Base-by-base conservation (phyloP, 805 yeast genomes). In the Lachancea dasiensis region DNA sequence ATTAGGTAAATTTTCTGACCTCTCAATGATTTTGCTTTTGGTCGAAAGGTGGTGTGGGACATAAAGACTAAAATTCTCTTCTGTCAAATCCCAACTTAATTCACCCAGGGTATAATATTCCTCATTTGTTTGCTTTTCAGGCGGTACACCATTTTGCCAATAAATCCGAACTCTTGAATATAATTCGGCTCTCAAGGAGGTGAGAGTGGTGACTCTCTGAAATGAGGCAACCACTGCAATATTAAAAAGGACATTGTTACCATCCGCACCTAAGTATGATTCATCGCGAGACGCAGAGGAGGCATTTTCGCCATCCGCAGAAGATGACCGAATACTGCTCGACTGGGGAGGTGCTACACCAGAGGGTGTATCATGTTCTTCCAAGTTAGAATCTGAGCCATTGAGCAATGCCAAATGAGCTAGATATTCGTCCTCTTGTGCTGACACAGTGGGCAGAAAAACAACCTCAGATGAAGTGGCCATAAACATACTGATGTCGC, bases 71-170 rank as follows among this genome's bases (percentile, higher is more conserved):
- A 69, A 70, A 37, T 73, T 70, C 2, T 56, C 43, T 14, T 65
- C 50, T 10, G 51, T 54, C 11, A 70, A 51, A n/a, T 54, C 53
- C 81, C 81, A 76, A 27, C 62, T 65, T 42, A 67, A 40, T 18
- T 58, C 54, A 2, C 80, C 80, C 5, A 73, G 58, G 30, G 65
- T 66, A 50, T 71, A 75, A 31, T 58, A 59, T 45, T 77, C 82
- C 41, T 63, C 70, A 23, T 58, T 54, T 27, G 63, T 64, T 3
- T 61, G 40, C 37, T 67, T 68, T 35, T 69, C 65, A 27, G 70
- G 70, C 1, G 75, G 74, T 11, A 75, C 73, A 8, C 74, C 75
- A 25, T 66, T 61, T 4, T 75, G 75, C 82, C 82, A 77, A 40
- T 67, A 56, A 3, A 73, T 63, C 36, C 66, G 61, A 5, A 70